Conservation (phyloP, 148 eudicot species). For the Rhododendron simsii region DNA sequence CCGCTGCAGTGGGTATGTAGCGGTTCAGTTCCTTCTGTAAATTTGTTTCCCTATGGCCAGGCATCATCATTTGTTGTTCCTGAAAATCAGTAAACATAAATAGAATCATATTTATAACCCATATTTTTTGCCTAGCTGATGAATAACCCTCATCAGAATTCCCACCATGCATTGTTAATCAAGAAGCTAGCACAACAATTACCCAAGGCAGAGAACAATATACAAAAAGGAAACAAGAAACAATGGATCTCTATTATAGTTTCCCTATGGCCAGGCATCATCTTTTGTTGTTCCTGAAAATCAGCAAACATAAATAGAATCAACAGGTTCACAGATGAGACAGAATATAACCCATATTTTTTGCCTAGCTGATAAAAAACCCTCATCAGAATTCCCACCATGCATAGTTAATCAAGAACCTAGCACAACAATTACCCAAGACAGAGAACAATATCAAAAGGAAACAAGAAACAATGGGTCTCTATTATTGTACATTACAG, state of each 20-base stretch:
- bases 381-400: not conserved
- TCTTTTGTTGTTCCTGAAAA: conserved; percentile 88
- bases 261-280: conserved; percentile 86
- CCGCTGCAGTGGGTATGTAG: conserved; percentile 84
- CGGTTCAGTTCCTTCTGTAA: conserved; percentile 87
- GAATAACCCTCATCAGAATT: not conserved
- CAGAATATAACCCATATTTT: not conserved
- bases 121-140: not conserved
- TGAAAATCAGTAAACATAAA: conserved; percentile 6
- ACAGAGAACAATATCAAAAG: not conserved
- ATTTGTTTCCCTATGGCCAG: conserved; percentile 79
- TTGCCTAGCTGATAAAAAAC: not conserved
- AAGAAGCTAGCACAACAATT: not conserved
- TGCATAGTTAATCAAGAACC: not conserved
- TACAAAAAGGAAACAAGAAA: not conserved
- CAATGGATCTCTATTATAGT: no score
- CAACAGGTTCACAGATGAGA: no score
- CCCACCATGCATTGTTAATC: not conserved
- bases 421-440: not conserved
- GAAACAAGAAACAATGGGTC: not conserved
- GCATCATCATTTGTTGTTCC: conserved; percentile 99
- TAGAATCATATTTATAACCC: not conserved
- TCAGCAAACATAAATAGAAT: not conserved
- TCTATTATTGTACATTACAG: not conserved
- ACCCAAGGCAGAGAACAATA: not conserved